These are phyloP conservation scores for Liquidambar formosana DNA, from an alignment of 164 flowering plant species.

Conservation along the genomic window DNA sequence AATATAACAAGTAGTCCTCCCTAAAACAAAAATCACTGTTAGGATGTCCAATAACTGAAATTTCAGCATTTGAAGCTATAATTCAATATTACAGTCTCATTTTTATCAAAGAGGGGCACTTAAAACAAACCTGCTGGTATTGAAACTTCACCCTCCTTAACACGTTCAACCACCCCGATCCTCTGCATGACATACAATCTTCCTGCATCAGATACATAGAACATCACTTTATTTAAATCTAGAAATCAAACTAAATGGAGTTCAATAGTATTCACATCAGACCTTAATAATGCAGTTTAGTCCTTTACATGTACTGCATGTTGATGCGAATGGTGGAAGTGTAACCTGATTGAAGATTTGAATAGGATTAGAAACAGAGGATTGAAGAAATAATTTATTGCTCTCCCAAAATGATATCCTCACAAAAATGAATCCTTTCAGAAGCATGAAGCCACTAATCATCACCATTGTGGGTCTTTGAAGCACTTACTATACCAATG, in stretches of 20 bases:
- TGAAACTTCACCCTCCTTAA: conserved; percentile 63
- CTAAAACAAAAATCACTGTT: too few species aligned
- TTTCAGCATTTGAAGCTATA: too few species aligned
- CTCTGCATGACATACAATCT: conserved; percentile 57
- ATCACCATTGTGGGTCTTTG: too few species aligned
- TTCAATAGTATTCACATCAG: too few species aligned
- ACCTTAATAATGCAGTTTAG: conserved; percentile 72
- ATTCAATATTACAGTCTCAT: too few species aligned
- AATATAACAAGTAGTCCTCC: too few species aligned
- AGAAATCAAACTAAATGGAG: too few species aligned
- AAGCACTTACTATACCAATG: conserved; percentile 61
- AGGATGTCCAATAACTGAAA: too few species aligned
- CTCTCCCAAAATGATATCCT: neutral
- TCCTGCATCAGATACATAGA: conserved; percentile 44
- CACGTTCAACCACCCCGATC: conserved; percentile 75
- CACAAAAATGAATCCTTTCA: conserved; percentile 6
- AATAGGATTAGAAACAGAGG: conserved; percentile 1
- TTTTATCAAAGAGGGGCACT: neutral
- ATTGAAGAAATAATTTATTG: neutral
- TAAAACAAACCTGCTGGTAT: conserved; percentile 78
- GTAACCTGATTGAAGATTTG: too few species aligned
- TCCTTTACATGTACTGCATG: conserved; percentile 80
- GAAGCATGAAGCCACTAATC: conserved; percentile 9
- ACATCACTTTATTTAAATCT: neutral
- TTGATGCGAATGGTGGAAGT: conserved; percentile 84